These are phyloP conservation scores for Ophiocordyceps sinensis DNA, from an alignment of 2,329 filamentous ascomycete genomes.

Conservation along the genomic window DNA sequence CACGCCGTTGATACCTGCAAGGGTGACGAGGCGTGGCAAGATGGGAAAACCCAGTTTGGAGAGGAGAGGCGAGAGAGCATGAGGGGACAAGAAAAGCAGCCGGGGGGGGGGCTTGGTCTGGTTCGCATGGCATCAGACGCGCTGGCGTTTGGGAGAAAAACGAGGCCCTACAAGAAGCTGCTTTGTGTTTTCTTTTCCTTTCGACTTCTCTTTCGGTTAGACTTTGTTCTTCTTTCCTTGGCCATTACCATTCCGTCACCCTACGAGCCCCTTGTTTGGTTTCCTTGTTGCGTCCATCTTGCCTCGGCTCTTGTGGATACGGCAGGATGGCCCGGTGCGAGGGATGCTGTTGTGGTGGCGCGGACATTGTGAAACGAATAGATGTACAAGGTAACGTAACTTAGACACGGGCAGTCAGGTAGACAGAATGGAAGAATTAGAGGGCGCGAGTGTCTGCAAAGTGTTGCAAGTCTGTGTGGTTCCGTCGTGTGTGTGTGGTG, in stretches of 20 bases:
- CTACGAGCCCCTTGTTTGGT: background rate
- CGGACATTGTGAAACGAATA: background rate
- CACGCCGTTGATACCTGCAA: background rate
- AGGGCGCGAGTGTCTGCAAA: background rate
- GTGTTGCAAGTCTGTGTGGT: no score
- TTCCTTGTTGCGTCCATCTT: background rate
- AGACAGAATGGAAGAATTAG: background rate
- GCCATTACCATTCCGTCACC: background rate
- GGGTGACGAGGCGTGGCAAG: no score
- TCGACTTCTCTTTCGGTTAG: background rate
- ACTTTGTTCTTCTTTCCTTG: background rate
- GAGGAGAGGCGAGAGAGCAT: background rate
- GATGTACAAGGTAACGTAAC: background rate
- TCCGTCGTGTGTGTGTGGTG: no score
- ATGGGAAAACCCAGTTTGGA: background rate
- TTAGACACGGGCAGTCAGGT: background rate
- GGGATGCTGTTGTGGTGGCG: background rate
- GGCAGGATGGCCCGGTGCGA: background rate
- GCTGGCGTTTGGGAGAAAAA: slow-evolving; percentile 5
- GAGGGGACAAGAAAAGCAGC: background rate
- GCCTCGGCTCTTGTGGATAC: background rate
- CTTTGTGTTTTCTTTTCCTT: background rate
- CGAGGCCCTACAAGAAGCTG: slow-evolving; percentile 1
- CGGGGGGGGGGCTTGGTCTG: background rate
- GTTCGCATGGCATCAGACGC: slow-evolving; percentile 6